Evolutionary conservation across 441 rosid genomes (phyloP), one percentile per base, ranked within the genome.

Genomic region (Mallotus repandus): DNA sequence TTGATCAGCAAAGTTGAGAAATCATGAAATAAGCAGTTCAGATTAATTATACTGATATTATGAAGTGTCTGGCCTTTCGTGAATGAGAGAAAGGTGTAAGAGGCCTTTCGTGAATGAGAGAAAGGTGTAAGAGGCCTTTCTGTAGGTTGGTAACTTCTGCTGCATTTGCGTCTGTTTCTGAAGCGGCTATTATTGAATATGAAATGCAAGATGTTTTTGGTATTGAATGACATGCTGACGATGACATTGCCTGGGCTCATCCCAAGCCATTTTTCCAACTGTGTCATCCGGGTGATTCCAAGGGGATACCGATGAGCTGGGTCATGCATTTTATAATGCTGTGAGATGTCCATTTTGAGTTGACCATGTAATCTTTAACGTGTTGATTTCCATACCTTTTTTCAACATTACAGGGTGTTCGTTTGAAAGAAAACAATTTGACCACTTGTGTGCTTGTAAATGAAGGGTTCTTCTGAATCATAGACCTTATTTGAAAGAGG

Each of bases 1-100:
- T 89, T 49, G 55, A 80, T 76, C 78, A 43, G 64, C 79, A 77
- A 56, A 76, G 83, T 70, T 89, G 84, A 83, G 69, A 75, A 66
- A 21, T 60, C 49, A 25, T 70, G 11, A 14, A 66, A 21, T 29
- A 0, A 11, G 10, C 68, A 43, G 16, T 4, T 18, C 18, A 22
- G 46, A 35, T 22, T 45, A 10, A 14, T 45, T 57, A 16, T 0
- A 19, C 49, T 60, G 45, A 46, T 22, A 10, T 16, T 61, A 32
- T 35, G 13, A 6, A 18, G 29, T 45, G 49, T 32, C 52, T 32
- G 25, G 5, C 48, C 74, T 18, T 12, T 0, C 15, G 1, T 11
- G 67, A 60, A 50, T 61, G 18, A 60, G 54, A n/a, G 48, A 49
- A 21, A 4, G 18, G 10, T 11, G 4, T n/a, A n/a, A n/a, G n/a